Evolutionary conservation across 768 basidiomycete species (phyloP), one percentile per base, ranked within the genome.

Genomic region (Tricholoma terreum): DNA sequence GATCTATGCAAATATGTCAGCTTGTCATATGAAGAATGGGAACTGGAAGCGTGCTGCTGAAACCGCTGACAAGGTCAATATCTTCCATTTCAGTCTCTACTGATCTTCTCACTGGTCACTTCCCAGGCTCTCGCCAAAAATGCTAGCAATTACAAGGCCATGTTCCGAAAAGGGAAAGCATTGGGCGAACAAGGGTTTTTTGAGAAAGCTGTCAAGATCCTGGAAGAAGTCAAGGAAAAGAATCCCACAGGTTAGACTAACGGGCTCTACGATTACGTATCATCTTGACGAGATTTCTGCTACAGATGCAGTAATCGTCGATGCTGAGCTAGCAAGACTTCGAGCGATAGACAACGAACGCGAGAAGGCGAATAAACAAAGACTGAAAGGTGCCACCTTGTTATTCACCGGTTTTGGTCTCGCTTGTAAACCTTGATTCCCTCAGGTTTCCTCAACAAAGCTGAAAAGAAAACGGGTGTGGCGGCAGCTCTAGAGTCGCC

Each of bases 1-100:
- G 74, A 84, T 92, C 46, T 90, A 93, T 60, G 83, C 89, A 3
- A 94, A 94, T 56, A 89, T 90, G 87, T 83, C 86, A 2, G 90
- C 89, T 5, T 91, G 90, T 62, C 89, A 93, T 67, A 73, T 93
- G 65, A 92, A 90, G 71, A 83, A 84, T 50, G 76, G 77, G 48
- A 94, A 91, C 66, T 94, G 88, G 88, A 82, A 84, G 65, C 83
- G 92, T 12, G 87, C 86, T 0, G 68, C 83, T 52, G 89, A 93
- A 62, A 86, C 89, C n/a, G 89, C 92, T 21, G 85, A 92, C 63
- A 89, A 92, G 79, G 90, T 81, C 43, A 14, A 67, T 21, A 31
- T 27, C n/a, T 19, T 42, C 15, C 14, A 5, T 21, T 1, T 9
- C 14, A 21, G 14, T 49, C 36, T 31, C 6, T 36, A 9, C 2